A percentile compares a stretch with the other conserved stretches of the same genome.
These are phyloP conservation scores for Chrysosporium queenslandicum DNA, from an alignment of 2,329 filamentous ascomycete species.

Conservation along the genomic window DNA sequence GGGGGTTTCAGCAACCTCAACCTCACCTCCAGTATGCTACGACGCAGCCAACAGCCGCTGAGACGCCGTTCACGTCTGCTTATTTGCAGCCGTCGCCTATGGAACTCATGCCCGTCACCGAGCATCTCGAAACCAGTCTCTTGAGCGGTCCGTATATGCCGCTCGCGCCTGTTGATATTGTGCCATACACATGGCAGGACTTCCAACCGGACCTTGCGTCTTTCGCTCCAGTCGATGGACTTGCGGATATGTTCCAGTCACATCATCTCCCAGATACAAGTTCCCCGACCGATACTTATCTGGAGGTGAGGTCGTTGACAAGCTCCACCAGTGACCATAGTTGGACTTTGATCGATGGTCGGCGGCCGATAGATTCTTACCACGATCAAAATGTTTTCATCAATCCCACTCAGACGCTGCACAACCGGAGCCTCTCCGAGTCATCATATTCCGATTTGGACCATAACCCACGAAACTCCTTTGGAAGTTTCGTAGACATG, in stretches of 20 bases:
- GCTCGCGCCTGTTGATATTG: conserved; percentile 49
- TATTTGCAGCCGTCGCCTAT: conserved; percentile 46
- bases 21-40: conserved; percentile 30
- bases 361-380: conserved; percentile 60
- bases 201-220: conserved; percentile 61
- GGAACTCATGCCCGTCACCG: conserved; percentile 47
- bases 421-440: conserved; percentile 77
- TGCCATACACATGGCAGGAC: conserved; percentile 66
- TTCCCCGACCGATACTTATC: conserved; percentile 67
- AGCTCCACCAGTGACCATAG: conserved; percentile 76
- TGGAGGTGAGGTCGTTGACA: conserved; percentile 74
- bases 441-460: conserved; percentile 66
- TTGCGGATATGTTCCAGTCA: conserved; percentile 34
- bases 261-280: conserved; percentile 42
- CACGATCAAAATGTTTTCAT: conserved; percentile 61
- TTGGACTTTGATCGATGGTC: conserved; percentile 72
- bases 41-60: conserved; percentile 44
- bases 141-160: conserved; percentile 54
- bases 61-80: conserved; percentile 46
- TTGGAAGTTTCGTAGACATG: conserved; percentile 74
- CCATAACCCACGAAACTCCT: conserved; percentile 53
- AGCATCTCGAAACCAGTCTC: conserved; percentile 52
- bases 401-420: conserved; percentile 82
- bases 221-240: conserved; percentile 40
- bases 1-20: conserved; percentile 38